Evolutionary conservation across 139 green algal genomes (phyloP), one percentile per base, ranked within the genome.

Genomic region (Chlamydomonas incerta): DNA sequence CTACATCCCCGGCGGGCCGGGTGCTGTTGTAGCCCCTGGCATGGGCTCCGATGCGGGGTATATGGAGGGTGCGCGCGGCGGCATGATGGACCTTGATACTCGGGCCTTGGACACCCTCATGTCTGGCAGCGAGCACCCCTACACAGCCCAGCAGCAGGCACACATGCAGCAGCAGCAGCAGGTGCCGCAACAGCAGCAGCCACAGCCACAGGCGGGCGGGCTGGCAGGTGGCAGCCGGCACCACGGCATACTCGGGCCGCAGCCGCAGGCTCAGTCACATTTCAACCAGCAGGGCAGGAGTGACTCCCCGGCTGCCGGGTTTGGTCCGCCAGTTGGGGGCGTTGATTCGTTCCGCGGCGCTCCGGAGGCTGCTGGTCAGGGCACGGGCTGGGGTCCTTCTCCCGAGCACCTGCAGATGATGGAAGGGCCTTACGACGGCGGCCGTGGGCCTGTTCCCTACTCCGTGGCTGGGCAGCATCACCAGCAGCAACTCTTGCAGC

Each of bases 151-250:
- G 41, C 6, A 2, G 55, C 21, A 63, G 10, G 55, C 15, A 2
- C 55, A 34, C 14, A 31, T 34, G 62, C 73, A 80, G 72, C 72
- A 66, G 28, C 72, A 79, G 46, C 72, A 79, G 29, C 72, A 67
- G 55, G 31, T 55, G 55, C 47, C 29, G 2, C 50, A 50, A 28
- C 47, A 66, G 72, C n/a, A n/a, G 29, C 72, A 67, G 55, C 55
- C 55, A 31, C 47, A 46, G 2, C 50, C 72, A 28, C 47, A 66
- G 72, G 50, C 10, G 4, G 28, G n/a, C 10, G 6, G 5, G 41
- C 41, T 50, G 41, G 41, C 41, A 50, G 41, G 41, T 8, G 41
- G 41, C 41, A 50, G 41, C 41, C 41, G 41, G 41, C 41, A 50
- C 6, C 41, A 50, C 41, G 41, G 41, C 41, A 13, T 50, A 8